Percentiles rank a stretch among this genome's conserved stretches.
phyloP scores from a whole-genome alignment of 78 protist genomes.

The Pelomyxa schiedti region DNA sequence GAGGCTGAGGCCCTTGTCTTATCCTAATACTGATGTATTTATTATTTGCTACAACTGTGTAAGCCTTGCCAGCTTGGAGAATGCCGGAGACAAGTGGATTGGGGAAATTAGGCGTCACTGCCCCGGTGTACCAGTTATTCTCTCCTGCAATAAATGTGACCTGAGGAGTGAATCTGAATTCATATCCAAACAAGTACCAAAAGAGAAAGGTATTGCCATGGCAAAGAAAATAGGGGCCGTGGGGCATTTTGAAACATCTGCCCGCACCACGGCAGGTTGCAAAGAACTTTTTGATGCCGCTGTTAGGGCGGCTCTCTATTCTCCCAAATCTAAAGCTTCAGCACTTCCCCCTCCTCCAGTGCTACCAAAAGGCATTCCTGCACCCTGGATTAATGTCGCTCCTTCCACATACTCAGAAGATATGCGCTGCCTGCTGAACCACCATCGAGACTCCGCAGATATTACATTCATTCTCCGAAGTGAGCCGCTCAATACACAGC shows the following conservation, averaged over 20 bases:
- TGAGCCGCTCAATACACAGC: no score
- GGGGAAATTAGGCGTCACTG: background rate
- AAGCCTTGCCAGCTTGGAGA: constrained; percentile 45
- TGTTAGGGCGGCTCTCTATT: constrained; percentile 34
- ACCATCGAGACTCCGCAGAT: background rate
- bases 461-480: background rate
- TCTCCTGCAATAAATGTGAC: constrained; percentile 76
- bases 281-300: constrained; percentile 86
- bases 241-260: constrained; percentile 81
- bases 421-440: no score
- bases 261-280: constrained; percentile 71
- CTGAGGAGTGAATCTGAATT: background rate
- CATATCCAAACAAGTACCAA: constrained; percentile 2
- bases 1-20: constrained; percentile 22
- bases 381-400: background rate
- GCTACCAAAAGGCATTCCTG: background rate
- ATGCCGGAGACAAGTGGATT: constrained; percentile 37
- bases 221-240: constrained; percentile 59
- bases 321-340: no score
- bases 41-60: constrained; percentile 20
- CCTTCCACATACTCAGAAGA: background rate
- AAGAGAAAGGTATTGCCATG: constrained; percentile 36
- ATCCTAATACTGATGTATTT: constrained; percentile 36
- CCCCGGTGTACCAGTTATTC: constrained; percentile 62
- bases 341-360: background rate